Evolutionary conservation across 208 protist genomes (phyloP), one percentile per base, ranked within the genome.

Genomic region (Wallacemonas rigidus): DNA sequence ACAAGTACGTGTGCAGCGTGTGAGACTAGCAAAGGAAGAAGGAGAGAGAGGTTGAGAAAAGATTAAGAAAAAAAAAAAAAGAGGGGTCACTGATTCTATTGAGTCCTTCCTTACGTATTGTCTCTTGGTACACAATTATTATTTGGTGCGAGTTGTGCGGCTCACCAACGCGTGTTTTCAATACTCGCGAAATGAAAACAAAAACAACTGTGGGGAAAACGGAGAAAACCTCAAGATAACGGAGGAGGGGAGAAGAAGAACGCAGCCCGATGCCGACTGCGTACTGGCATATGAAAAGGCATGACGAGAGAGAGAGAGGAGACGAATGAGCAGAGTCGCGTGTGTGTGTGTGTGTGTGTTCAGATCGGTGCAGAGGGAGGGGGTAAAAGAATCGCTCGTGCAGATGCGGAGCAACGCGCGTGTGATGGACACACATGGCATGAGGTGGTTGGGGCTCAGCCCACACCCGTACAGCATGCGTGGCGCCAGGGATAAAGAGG

Each of bases 61-160:
- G 26, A 58, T 9, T 0, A 58, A 56, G 51, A 56, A n/a, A 56
- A 17, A 72, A 58, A 35, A 72, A 69, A 61, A 77, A 14, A 26
- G 63, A 38, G 43, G 15, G n/a, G 41, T 7, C 51, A 56, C 51
- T 56, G 51, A 38, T 64, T 64, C 41, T 41, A 48, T 64, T 74
- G 44, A 67, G 44, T 68, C 12, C 36, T 12, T 75, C 47, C 26
- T 26, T 26, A 26, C 26, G 26, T 26, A 26, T 26, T 26, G 26
- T 26, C 26, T 26, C 26, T 26, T 26, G 26, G 26, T 26, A 26
- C 0, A 26, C 0, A 26, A 26, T 26, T 26, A 26, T 26, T 26
- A 26, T 26, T 26, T 26, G 26, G 26, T 26, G 26, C 26, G 26
- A 26, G 26, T 26, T 26, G 26, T 26, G 26, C 26, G 26, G 26